Conservation (phyloP, 352 stramenopile species). For the Pythium biforme region DNA sequence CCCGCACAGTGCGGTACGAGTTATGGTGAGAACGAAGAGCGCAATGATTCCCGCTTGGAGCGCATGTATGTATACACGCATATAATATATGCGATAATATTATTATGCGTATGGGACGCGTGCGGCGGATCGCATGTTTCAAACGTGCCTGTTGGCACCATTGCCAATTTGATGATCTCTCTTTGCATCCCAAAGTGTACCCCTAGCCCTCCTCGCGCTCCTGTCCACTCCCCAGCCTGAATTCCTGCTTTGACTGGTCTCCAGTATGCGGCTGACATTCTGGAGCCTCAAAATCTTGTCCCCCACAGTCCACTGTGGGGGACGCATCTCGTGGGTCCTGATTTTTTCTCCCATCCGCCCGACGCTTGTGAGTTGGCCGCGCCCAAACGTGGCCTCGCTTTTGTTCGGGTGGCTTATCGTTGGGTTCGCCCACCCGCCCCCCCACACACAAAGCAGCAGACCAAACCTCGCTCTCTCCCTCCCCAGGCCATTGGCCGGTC, state of each 20-base stretch:
- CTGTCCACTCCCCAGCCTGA: conserved; percentile 2
- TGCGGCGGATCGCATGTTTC: neutral
- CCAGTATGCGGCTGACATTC: conserved; percentile 9
- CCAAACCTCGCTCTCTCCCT: conserved; percentile 20
- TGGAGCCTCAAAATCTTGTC: neutral
- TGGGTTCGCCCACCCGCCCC: conserved; percentile 20
- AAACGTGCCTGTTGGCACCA: neutral
- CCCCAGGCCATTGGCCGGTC: conserved; percentile 8
- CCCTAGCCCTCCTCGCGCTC: conserved; percentile 16
- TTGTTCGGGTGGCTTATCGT: conserved; percentile 12
- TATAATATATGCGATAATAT: too few species aligned
- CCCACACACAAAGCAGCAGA: neutral
- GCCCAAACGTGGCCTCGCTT: neutral
- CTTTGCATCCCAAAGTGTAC: conserved; percentile 27
- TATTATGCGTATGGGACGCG: neutral
- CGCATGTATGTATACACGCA: too few species aligned
- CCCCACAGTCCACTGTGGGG: conserved; percentile 22
- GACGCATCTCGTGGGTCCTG: conserved; percentile 12
- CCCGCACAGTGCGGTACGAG: too few species aligned
- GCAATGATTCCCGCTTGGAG: too few species aligned
- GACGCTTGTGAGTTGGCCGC: neutral
- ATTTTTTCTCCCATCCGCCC: conserved; percentile 15
- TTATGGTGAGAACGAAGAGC: too few species aligned
- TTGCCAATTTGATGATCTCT: conserved; percentile 4
- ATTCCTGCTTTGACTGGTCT: conserved; percentile 8